phyloP scores from a whole-genome alignment of 2,329 filamentous ascomycete genomes.

The Colletotrichum noveboracense region DNA sequence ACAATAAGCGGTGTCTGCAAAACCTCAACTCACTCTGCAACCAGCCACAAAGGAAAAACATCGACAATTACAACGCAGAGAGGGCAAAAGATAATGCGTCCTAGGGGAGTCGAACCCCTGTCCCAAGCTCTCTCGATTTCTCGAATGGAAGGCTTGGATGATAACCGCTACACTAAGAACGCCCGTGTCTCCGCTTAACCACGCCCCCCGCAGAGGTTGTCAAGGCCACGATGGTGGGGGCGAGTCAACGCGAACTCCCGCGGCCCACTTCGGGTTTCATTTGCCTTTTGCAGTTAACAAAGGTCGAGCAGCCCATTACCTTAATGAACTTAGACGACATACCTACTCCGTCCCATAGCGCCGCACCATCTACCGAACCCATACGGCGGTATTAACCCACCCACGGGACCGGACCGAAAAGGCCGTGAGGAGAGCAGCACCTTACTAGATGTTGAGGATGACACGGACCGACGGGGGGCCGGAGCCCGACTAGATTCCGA shows the following conservation, averaged over 20 bases:
- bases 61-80: background rate
- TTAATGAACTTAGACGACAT: background rate
- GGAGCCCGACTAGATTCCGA: background rate
- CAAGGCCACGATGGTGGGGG: background rate
- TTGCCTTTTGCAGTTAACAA: background rate
- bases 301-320: too few species aligned
- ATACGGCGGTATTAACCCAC: background rate
- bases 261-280: background rate
- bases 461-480: background rate
- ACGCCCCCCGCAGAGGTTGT: background rate
- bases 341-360: rapidly evolving
- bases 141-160: background rate
- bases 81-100: background rate
- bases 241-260: background rate
- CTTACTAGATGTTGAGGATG: background rate
- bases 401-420: background rate
- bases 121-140: background rate
- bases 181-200: rapidly evolving
- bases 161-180: background rate
- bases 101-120: background rate
- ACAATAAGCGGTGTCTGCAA: background rate
- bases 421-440: background rate
- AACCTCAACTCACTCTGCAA: rapidly evolving
- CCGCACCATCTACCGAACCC: background rate
- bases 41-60: rapidly evolving